Percentiles rank a stretch among this genome's conserved stretches.
phyloP scores from a whole-genome alignment of 352 stramenopile species.

The Globisporangium solare region DNA sequence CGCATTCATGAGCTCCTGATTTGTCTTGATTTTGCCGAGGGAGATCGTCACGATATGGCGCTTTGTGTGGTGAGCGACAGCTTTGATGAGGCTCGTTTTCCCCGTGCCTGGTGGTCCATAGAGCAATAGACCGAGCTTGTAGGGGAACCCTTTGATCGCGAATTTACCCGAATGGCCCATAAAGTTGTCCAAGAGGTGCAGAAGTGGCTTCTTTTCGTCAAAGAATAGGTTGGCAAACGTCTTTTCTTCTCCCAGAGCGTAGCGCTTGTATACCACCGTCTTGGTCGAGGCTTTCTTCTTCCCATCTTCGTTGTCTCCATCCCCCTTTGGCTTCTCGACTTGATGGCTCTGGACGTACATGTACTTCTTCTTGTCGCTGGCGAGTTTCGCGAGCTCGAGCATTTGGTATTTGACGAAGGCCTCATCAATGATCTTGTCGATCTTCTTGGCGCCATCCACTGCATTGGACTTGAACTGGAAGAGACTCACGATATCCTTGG shows the following conservation, averaged over 20 bases:
- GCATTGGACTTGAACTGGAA: conserved; percentile 20
- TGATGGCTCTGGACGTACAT: conserved; percentile 31
- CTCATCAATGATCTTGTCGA: conserved; percentile 27
- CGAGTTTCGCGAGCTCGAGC: conserved; percentile 4
- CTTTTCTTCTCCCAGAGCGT: conserved; percentile 72
- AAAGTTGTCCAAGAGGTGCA: conserved; percentile 64
- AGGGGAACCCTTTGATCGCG: conserved; percentile 74
- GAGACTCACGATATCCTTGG: conserved; percentile 19
- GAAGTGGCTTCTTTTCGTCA: conserved; percentile 50
- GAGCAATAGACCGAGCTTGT: conserved; percentile 80
- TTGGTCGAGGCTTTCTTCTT: conserved; percentile 3
- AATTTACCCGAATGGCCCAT: conserved; percentile 63
- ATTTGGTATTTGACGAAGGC: conserved; percentile 28
- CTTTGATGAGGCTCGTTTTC: conserved; percentile 86
- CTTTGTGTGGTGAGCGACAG: conserved; percentile 60
- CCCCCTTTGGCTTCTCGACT: conserved; percentile 7
- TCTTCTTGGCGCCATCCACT: conserved; percentile 23
- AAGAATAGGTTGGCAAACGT: conserved; percentile 84
- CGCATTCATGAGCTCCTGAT: conserved; percentile 52
- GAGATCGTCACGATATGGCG: conserved; percentile 62
- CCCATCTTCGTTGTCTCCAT: conserved; percentile 6
- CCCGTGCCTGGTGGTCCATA: conserved; percentile 77
- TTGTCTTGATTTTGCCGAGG: conserved; percentile 49
- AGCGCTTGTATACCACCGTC: conserved; percentile 42
- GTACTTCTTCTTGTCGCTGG: conserved; percentile 26